A percentile compares a stretch with the other conserved stretches of the same genome.
Conservation (phyloP, 139 green algal genomes). For the Micractinium conductrix region DNA sequence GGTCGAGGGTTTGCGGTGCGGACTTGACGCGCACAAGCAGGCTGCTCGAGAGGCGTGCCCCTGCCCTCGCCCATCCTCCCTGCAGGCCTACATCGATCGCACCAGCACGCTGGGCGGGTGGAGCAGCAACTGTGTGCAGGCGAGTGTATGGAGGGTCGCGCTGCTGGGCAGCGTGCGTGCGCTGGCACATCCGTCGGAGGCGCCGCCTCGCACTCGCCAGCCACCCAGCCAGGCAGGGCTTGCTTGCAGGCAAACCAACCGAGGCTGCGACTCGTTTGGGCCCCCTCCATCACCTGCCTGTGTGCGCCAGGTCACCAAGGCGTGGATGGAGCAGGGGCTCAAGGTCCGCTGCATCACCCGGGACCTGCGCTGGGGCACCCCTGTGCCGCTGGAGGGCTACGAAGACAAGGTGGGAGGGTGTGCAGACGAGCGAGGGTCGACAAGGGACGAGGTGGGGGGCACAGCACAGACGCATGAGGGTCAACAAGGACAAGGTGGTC, state of each 20-base stretch:
- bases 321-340: constrained; percentile 96
- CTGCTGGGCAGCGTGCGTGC: no score
- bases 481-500: background rate
- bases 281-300: background rate
- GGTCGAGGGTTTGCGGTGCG: no score
- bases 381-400: constrained; percentile 88
- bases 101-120: constrained; percentile 78
- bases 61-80: background rate
- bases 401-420: constrained; percentile 77
- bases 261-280: no score
- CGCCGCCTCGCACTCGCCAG: no score
- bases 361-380: constrained; percentile 97
- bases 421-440: background rate
- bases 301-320: constrained; percentile 75
- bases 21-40: no score
- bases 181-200: no score
- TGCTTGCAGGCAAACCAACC: no score
- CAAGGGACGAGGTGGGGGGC: background rate
- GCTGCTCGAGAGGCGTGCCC: no score
- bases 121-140: constrained; percentile 79
- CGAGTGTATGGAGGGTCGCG: no score
- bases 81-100: constrained; percentile 77
- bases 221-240: no score
- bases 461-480: no score
- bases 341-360: constrained; percentile 96